A percentile compares a stretch with the other conserved stretches of the same genome.
These are phyloP conservation scores for Apiotrichum montevideense DNA, from an alignment of 1,284 basidiomycete species.

Conservation along the genomic window DNA sequence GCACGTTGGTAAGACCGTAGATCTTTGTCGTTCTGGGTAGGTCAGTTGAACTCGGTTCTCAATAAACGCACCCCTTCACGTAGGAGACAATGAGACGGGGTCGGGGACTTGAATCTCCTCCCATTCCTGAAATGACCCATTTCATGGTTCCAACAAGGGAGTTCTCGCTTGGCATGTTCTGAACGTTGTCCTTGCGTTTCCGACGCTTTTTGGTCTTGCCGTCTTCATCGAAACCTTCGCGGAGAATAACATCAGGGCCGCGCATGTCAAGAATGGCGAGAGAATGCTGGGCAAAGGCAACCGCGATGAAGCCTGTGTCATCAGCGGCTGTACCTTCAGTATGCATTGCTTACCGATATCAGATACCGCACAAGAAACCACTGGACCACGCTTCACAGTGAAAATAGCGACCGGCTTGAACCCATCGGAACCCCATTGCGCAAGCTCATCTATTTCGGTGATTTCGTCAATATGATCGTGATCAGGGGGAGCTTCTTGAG, in stretches of 20 bases:
- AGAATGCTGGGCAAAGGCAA: constrained; percentile 58
- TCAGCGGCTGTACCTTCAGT: background rate
- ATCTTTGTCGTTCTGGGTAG: constrained; percentile 49
- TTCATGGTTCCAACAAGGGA: constrained; percentile 53
- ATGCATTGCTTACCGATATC: constrained; percentile 57
- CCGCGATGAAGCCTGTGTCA: constrained; percentile 62
- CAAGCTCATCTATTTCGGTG: constrained; percentile 37
- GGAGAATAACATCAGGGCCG: constrained; percentile 59
- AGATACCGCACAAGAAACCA: constrained; percentile 57
- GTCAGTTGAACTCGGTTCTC: constrained; percentile 11
- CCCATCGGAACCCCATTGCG: constrained; percentile 50
- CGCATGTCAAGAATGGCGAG: constrained; percentile 65
- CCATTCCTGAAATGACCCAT: constrained; percentile 61
- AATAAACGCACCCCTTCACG: constrained; percentile 52
- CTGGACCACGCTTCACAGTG: constrained; percentile 51
- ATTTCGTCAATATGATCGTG: constrained; percentile 33
- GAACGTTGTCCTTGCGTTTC: constrained; percentile 41
- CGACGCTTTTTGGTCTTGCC: constrained; percentile 42
- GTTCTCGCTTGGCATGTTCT: constrained; percentile 39
- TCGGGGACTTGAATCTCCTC: constrained; percentile 54
- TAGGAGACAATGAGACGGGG: constrained; percentile 61
- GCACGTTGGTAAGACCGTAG: constrained; percentile 53
- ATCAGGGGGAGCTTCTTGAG: background rate
- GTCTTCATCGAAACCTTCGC: constrained; percentile 46
- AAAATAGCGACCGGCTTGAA: constrained; percentile 62